phyloP scores from a whole-genome alignment of 202 grass and related monocot genomes.

The Setaria viridis region DNA sequence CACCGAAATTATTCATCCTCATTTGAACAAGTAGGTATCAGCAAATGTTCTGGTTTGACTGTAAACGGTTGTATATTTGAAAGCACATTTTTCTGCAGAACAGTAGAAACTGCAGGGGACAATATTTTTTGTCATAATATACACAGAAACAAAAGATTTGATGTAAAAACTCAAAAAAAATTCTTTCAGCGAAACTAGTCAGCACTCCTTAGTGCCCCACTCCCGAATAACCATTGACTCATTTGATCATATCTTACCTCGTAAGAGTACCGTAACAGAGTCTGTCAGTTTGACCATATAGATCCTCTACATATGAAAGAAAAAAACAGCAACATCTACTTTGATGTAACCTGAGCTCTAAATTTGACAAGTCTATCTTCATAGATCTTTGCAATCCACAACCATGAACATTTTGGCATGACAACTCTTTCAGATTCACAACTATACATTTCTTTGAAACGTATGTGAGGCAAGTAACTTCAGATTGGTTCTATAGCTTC shows the following conservation, averaged over 20 bases:
- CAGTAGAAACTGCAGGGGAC: too few species aligned
- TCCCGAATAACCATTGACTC: too few species aligned
- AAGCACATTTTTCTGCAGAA: too few species aligned
- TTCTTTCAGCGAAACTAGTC: too few species aligned
- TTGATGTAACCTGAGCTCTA: conserved; percentile 30
- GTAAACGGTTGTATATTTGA: too few species aligned
- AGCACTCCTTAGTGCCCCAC: too few species aligned
- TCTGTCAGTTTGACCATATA: background rate
- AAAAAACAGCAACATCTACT: background rate
- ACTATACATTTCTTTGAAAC: conserved; percentile 19
- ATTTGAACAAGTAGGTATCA: background rate
- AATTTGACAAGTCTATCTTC: background rate
- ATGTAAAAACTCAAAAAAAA: too few species aligned
- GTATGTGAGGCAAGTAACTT: conserved; percentile 28
- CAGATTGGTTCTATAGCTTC: conserved; percentile 51
- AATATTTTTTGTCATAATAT: too few species aligned
- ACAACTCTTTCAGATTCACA: background rate
- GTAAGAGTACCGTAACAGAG: too few species aligned
- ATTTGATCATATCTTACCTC: too few species aligned
- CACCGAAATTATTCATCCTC: background rate
- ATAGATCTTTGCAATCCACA: conserved; percentile 1
- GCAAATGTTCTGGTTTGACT: background rate
- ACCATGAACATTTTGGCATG: background rate
- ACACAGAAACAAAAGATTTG: too few species aligned
- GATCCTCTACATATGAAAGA: background rate